Evolutionary conservation across 2,329 filamentous ascomycete species (phyloP), one percentile per base, ranked within the genome.

Genomic region (Aspergillus sp.): DNA sequence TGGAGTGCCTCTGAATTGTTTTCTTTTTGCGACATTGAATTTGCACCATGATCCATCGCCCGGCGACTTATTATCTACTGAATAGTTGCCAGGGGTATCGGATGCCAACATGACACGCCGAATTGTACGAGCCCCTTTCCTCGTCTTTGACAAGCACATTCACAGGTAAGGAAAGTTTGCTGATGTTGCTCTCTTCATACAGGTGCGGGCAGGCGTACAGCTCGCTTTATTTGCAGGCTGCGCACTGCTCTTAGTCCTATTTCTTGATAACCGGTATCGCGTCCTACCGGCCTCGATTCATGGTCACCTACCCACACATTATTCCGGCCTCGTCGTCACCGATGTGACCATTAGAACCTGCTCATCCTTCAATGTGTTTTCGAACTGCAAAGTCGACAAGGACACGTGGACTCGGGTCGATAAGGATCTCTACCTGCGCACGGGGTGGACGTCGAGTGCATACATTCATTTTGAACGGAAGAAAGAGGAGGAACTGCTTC

Each of bases 191-290:
- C 3, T 39, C 9, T 43, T 17, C n/a, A n/a, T 50, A 3, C 53
- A 80, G 77, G 72, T 79, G 49, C 75, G 77, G 48, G 89, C 89
- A 54, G 80, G 85, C 62, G 75, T 86, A 64, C 88, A 96, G 78
- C 81, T 93, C 63, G 75, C 79, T 54, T 75, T 82, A 49, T 76
- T 89, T 49, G 75, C 81, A 48, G 65, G 80, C 56, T 74, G 89
- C 61, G 80, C 85, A 57, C 74, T 91, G 57, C 64, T 90, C 59
- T 70, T 91, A 60, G 70, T 90, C 56, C 83, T 91, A 68, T 79
- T 95, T 67, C 83, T 95, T 74, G 90, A 96, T 72, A 87, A 84
- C 63, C 88, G 86, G 65, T 95, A 93, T 74, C 81, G 87, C 57
- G 86, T 96, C 50, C 82, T 96, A 32, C 90, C 90, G 38, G 83